phyloP scores from a whole-genome alignment of 352 stramenopile genomes.

The Blastocystis sp. region DNA sequence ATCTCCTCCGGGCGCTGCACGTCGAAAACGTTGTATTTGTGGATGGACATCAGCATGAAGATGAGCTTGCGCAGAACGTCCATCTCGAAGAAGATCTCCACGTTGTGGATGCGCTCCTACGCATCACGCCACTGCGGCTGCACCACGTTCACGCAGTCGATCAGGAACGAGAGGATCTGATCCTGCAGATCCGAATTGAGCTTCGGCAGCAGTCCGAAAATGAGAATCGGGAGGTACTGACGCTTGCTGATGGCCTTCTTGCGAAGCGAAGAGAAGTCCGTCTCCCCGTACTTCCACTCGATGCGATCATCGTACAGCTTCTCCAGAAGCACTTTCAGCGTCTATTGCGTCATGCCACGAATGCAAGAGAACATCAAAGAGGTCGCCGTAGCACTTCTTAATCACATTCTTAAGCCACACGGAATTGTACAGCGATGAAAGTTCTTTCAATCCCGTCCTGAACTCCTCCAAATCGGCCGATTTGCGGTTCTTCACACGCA shows the following conservation, averaged over 20 bases:
- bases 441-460: constrained; percentile 59
- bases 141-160: constrained; percentile 63
- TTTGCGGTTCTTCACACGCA: constrained; percentile 65
- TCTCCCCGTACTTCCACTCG: constrained; percentile 56
- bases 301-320: constrained; percentile 68
- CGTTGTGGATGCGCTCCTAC: constrained; percentile 67
- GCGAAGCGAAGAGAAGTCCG: constrained; percentile 37
- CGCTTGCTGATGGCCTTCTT: constrained; percentile 62
- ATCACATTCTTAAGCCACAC: constrained; percentile 69
- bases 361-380: constrained; percentile 30
- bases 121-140: not conserved
- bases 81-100: constrained; percentile 70
- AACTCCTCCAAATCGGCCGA: constrained; percentile 69
- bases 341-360: not conserved
- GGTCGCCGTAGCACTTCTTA: constrained; percentile 68
- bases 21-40: constrained; percentile 67
- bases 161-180: constrained; percentile 44
- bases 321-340: constrained; percentile 65
- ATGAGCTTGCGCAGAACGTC: constrained; percentile 69
- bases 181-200: constrained; percentile 42
- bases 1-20: constrained; percentile 25
- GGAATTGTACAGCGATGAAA: constrained; percentile 61
- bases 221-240: constrained; percentile 65
- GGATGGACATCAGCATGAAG: constrained; percentile 69
- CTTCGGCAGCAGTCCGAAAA: constrained; percentile 64